phyloP scores from a whole-genome alignment of 1,139 yeast species.

The Candida gigantensis region DNA sequence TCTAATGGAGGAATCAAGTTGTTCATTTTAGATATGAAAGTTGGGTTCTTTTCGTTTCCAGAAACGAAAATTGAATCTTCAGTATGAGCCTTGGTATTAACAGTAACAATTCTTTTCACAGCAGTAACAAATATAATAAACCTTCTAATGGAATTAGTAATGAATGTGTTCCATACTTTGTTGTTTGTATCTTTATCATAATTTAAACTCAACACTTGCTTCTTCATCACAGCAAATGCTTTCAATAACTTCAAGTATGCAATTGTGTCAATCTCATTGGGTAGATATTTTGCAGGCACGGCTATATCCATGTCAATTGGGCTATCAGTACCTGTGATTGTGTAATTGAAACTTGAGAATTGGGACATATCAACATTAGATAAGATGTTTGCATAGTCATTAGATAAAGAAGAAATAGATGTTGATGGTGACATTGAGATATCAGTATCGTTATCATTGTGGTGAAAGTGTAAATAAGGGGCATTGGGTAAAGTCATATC shows the following conservation, averaged over 20 bases:
- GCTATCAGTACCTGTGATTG: background rate
- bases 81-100: background rate
- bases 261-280: slow-evolving; percentile 10
- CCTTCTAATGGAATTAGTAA: slow-evolving; percentile 30
- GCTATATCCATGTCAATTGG: background rate
- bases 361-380: background rate
- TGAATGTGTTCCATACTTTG: slow-evolving; percentile 29
- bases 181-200: slow-evolving; percentile 10
- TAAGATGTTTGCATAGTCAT: background rate
- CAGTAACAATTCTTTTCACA: slow-evolving; percentile 7
- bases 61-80: background rate
- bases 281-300: background rate
- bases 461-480: too few species aligned
- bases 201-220: slow-evolving; percentile 10
- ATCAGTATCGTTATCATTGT: too few species aligned
- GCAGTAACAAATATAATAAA: slow-evolving; percentile 28
- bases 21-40: slow-evolving; percentile 1
- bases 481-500: too few species aligned
- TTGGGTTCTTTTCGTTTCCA: background rate
- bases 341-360: slow-evolving; percentile 1
- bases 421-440: too few species aligned
- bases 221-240: slow-evolving; percentile 27
- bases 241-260: slow-evolving; percentile 34
- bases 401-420: background rate
- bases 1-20: slow-evolving; percentile 32